A percentile compares a stretch with the other conserved stretches of the same genome.
phyloP scores from a whole-genome alignment of 2,329 filamentous ascomycete genomes.

The Dendrostoma leiphaemia region DNA sequence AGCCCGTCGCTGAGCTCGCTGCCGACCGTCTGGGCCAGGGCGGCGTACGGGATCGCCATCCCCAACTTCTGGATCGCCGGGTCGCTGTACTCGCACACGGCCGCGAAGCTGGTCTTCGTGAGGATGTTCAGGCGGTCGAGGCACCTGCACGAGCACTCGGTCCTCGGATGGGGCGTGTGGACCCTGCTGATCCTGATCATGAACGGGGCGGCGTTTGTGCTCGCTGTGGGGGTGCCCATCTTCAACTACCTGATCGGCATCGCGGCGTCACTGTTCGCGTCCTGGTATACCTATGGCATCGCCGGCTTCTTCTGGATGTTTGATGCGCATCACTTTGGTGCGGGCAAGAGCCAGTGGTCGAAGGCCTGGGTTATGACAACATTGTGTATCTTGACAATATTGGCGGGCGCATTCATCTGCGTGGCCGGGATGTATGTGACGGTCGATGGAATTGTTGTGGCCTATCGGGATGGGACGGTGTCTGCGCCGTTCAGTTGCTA shows the following conservation, averaged over 20 bases:
- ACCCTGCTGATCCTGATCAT: slow-evolving; percentile 41
- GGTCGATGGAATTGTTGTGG: slow-evolving; percentile 30
- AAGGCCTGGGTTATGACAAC: slow-evolving; percentile 35
- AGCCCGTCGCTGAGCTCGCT: slow-evolving; percentile 48
- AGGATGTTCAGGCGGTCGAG: slow-evolving; percentile 43
- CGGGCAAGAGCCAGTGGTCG: slow-evolving; percentile 36
- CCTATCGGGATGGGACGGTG: slow-evolving; percentile 15
- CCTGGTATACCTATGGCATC: slow-evolving; percentile 54
- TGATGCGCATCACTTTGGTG: slow-evolving; percentile 42
- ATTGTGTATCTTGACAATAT: slow-evolving; percentile 39
- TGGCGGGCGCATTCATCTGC: slow-evolving; percentile 46
- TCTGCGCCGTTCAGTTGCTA: slow-evolving; percentile 15
- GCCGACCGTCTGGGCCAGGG: slow-evolving; percentile 44
- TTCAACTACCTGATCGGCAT: slow-evolving; percentile 54
- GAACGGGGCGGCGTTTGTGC: slow-evolving; percentile 41
- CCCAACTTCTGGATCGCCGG: slow-evolving; percentile 51
- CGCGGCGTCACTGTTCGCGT: slow-evolving; percentile 47
- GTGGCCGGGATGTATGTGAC: slow-evolving; percentile 49
- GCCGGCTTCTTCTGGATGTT: slow-evolving; percentile 52
- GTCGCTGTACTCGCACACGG: slow-evolving; percentile 48
- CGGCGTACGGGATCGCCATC: slow-evolving; percentile 48
- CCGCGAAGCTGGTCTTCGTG: slow-evolving; percentile 50
- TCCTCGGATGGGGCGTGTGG: slow-evolving; percentile 47
- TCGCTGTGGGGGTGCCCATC: slow-evolving; percentile 48
- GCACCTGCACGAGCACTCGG: slow-evolving; percentile 47